Evolutionary conservation across 345 rosid species (phyloP), one percentile per base, ranked within the genome.

Genomic region (Chamaenerion angustifolium): DNA sequence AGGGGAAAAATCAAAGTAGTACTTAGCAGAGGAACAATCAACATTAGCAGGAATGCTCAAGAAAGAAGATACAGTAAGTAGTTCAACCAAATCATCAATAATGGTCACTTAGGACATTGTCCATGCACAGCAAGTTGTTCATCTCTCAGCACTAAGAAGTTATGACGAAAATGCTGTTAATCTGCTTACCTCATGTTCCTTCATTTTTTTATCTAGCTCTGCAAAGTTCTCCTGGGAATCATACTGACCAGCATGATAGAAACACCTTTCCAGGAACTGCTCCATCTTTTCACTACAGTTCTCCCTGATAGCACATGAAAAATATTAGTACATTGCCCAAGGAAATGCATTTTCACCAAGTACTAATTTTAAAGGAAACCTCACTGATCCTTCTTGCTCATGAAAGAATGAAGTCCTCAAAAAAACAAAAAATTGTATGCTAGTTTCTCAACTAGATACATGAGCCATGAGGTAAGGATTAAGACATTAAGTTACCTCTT

Each of bases 211-310:
- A 73, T 87, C 85, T 15, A 92, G 68, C 56, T 79, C 74, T 7
- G 72, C 64, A 75, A 92, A 92, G 65, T 87, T 64, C 45, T 87
- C 78, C 51, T 51, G 70, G 10, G 93, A 87, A 71, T 87, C 89
- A 62, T 87, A 92, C 62, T 92, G 98, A 48, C 98, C 96, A 54
- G 98, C 76, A 63, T 84, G 89, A 64, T 92, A 92, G 78, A 82
- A 87, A 66, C 95, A 92, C 76, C 98, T 84, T 55, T 74, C 58
- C 46, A 92, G 96, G 75, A 92, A 87, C 31, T 82, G 76, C 0
- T 87, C 96, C 88, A 87, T 84, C 76, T 87, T 92, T 68, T 81
- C 89, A 51, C 62, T 69, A 64, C 96, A 81, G 54, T 87, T 82
- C 63, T 69, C 96, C 69, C 98, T 86, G 80, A 45, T 7, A 31